Evolutionary conservation across 345 rosid species (phyloP).

Genomic region (Camelina laxa): DNA sequence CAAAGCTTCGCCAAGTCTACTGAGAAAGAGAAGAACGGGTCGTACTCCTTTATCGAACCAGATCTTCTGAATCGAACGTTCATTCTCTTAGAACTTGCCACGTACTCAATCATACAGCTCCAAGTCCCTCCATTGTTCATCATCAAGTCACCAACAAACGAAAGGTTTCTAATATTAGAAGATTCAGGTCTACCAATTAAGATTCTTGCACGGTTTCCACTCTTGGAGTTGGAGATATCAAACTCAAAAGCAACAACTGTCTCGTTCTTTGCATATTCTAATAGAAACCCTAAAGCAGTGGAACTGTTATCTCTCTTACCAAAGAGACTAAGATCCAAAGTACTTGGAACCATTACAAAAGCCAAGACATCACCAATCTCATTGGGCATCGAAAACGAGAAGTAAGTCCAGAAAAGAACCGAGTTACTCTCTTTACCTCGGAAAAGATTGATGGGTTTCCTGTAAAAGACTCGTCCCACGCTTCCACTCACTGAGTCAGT

Average conservation of each 20-base stretch:
- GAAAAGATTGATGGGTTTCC: slow-evolving; percentile 71
- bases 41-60: slow-evolving; percentile 59
- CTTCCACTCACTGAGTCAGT: slow-evolving; percentile 53
- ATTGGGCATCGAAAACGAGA: slow-evolving; percentile 65
- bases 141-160: slow-evolving; percentile 44
- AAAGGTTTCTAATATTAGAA: slow-evolving; percentile 44
- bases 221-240: slow-evolving; percentile 46
- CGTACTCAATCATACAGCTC: slow-evolving; percentile 79
- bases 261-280: slow-evolving; percentile 12
- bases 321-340: slow-evolving; percentile 46
- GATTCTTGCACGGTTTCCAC: slow-evolving; percentile 57
- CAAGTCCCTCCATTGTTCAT: slow-evolving; percentile 59
- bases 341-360: slow-evolving; percentile 67
- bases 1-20: slow-evolving; percentile 60
- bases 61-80: slow-evolving; percentile 62
- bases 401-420: slow-evolving; percentile 67
- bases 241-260: slow-evolving; percentile 54
- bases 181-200: slow-evolving; percentile 63
- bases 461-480: slow-evolving; percentile 64
- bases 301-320: slow-evolving; percentile 40
- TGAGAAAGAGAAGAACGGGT: slow-evolving; percentile 61
- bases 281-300: slow-evolving; percentile 43
- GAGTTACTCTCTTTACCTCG: slow-evolving; percentile 57
- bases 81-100: slow-evolving; percentile 62
- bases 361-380: slow-evolving; percentile 56